Conservation (phyloP, 768 basidiomycete species). For the Phaffia australis region DNA sequence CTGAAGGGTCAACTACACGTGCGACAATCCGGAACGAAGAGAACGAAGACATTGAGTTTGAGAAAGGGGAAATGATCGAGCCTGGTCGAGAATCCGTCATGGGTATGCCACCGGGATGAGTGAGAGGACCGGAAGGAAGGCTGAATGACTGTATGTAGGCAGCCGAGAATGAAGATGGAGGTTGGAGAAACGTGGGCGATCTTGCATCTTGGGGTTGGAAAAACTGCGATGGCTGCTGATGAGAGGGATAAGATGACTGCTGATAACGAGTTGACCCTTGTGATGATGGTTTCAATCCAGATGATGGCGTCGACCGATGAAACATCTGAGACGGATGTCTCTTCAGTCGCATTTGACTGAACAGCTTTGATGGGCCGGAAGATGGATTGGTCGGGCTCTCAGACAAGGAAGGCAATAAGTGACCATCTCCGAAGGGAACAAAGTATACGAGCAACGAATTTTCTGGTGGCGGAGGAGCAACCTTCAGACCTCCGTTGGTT, state of each 20-base stretch:
- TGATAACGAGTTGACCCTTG: too few species aligned
- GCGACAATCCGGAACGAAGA: slow-evolving; percentile 26
- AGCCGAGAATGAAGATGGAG: not conserved
- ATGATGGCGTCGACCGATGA: not conserved
- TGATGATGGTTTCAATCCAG: too few species aligned
- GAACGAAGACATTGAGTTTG: not conserved
- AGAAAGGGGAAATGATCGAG: not conserved
- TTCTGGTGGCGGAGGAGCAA: slow-evolving; percentile 10
- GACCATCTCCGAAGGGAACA: slow-evolving; percentile 19
- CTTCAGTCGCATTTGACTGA: slow-evolving; percentile 18
- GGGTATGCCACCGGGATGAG: not conserved
- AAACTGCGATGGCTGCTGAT: slow-evolving; percentile 13
- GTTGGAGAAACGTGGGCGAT: not conserved
- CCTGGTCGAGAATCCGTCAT: not conserved
- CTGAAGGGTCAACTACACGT: slow-evolving; percentile 25
- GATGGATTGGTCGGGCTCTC: slow-evolving; percentile 8
- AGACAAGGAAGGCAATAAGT: not conserved
- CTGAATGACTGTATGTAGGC: not conserved
- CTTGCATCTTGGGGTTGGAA: not conserved
- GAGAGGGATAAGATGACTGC: too few species aligned
- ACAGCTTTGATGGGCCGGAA: slow-evolving; percentile 7
- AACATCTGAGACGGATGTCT: slow-evolving; percentile 22
- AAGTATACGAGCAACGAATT: slow-evolving; percentile 26
- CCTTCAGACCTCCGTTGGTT: not conserved
- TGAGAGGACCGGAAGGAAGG: not conserved